These are phyloP conservation scores for Dactylellina sp. DNA, from an alignment of 2,329 filamentous ascomycete species.

Conservation along the genomic window DNA sequence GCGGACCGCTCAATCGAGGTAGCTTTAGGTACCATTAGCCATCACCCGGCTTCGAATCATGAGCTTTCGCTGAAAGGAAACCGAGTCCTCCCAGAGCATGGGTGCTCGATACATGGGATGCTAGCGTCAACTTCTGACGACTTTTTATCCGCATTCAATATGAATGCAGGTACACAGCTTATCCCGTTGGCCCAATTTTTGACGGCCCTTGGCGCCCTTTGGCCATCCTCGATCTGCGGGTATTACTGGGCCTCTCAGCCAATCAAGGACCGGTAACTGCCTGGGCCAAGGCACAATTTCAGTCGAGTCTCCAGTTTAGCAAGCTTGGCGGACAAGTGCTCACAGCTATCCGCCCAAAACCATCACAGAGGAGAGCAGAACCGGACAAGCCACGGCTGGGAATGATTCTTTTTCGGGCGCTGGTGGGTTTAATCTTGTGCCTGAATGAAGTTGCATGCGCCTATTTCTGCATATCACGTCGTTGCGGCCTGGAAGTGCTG, in stretches of 20 bases:
- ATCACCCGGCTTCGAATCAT: constrained; percentile 17
- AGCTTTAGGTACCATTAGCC: constrained; percentile 3
- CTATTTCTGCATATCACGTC: constrained; percentile 9
- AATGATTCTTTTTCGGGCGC: not conserved
- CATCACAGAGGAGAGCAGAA: constrained; percentile 12
- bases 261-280: constrained; percentile 32
- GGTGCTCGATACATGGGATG: too few species aligned
- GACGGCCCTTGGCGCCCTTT: constrained; percentile 56
- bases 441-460: constrained; percentile 15
- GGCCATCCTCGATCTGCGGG: constrained; percentile 55
- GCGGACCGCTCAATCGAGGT: constrained; percentile 3
- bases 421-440: not conserved
- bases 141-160: constrained; percentile 57
- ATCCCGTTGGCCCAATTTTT: constrained; percentile 57
- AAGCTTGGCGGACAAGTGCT: constrained; percentile 47
- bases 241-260: constrained; percentile 40
- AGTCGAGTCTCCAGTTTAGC: constrained; percentile 50
- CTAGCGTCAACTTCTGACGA: constrained; percentile 55
- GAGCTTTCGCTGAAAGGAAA: constrained; percentile 40
- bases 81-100: constrained; percentile 28
- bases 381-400: constrained; percentile 1
- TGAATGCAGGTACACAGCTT: constrained; percentile 57
- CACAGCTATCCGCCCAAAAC: constrained; percentile 48
- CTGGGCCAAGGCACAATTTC: constrained; percentile 56
- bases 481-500: constrained; percentile 32